Evolutionary conservation across 2,329 filamentous ascomycete genomes (phyloP), one percentile per base, ranked within the genome.

Genomic region (Penicillium sp.): DNA sequence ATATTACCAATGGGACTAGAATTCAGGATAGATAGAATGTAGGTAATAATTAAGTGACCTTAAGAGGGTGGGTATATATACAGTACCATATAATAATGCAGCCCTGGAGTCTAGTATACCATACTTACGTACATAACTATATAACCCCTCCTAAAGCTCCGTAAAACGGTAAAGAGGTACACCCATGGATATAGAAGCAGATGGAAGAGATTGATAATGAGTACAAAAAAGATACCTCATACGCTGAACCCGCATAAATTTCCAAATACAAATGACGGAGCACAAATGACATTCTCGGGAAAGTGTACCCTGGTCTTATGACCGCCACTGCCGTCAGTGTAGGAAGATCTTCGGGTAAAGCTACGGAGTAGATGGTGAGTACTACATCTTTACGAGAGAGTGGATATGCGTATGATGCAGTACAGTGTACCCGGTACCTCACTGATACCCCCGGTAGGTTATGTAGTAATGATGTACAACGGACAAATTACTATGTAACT

Each of bases 311-410:
- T 51, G 51, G 53, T 62, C 44, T 33, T 25, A 45, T 44, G 54
- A 57, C 60, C 61, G 63, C 63, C 63, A 65, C 63, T 64, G 62
- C 63, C 63, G 63, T 64, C 63, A 64, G 59, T 53, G 54, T 42
- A 58, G 44, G 61, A 59, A 64, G 63, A 64, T 66, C 62, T 60
- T 60, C 60, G 58, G 57, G 57, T 43, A 53, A 53, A 54, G 44
- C 43, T 17, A n/a, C n/a, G n/a, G n/a, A n/a, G n/a, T n/a, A 45
- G 12, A 58, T 36, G 15, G 38, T 50, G 42, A 29, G 44, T 49
- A 55, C 35, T 27, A 36, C n/a, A 31, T 50, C 35, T 39, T 50
- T 25, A 50, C 35, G 31, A 45, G 49, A 52, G 29, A 53, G 50
- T 53, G 50, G 50, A 36, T 25, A 53, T 23, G 38, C 38, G 54